Percentiles rank a stretch among this genome's conserved stretches.
phyloP scores from a whole-genome alignment of 2,329 filamentous ascomycete genomes.

The Anthostomella pinea region DNA sequence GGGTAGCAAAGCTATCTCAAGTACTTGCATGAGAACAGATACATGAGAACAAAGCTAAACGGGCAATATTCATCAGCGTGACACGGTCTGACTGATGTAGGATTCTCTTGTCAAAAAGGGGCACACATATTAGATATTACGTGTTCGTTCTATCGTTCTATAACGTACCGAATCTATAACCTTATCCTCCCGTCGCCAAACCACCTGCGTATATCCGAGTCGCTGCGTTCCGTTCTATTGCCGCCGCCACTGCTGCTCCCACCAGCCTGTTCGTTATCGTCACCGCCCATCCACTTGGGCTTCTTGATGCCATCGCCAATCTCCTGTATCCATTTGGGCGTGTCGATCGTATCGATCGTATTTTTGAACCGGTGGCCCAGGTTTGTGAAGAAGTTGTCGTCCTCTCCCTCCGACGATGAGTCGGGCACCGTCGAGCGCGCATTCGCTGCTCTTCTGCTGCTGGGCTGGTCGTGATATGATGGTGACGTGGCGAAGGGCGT shows the following conservation, averaged over 20 bases:
- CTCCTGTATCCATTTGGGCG: slow-evolving; percentile 79
- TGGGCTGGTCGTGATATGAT: slow-evolving; percentile 29
- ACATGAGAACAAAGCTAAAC: too few species aligned
- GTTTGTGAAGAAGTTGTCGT: slow-evolving; percentile 80
- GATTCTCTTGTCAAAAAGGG: too few species aligned
- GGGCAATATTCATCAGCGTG: too few species aligned
- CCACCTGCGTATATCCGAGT: slow-evolving; percentile 54
- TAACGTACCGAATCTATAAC: too few species aligned
- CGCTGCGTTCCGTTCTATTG: slow-evolving; percentile 23
- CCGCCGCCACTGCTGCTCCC: slow-evolving; percentile 26
- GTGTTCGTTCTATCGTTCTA: too few species aligned
- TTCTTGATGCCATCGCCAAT: slow-evolving; percentile 67
- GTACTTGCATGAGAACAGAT: too few species aligned
- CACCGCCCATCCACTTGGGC: slow-evolving; percentile 72
- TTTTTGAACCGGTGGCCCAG: slow-evolving; percentile 86
- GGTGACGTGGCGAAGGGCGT: slow-evolving; percentile 45
- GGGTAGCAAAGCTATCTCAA: too few species aligned
- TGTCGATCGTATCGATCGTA: slow-evolving; percentile 79
- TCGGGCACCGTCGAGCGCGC: slow-evolving; percentile 36
- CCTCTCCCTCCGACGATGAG: slow-evolving; percentile 62
- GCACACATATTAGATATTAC: too few species aligned
- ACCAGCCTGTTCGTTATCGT: slow-evolving; percentile 46
- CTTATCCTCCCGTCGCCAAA: slow-evolving; percentile 47
- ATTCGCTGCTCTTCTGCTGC: slow-evolving; percentile 31
- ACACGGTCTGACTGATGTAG: too few species aligned